Conservation (phyloP, 805 yeast species). For the Candida awuae region DNA sequence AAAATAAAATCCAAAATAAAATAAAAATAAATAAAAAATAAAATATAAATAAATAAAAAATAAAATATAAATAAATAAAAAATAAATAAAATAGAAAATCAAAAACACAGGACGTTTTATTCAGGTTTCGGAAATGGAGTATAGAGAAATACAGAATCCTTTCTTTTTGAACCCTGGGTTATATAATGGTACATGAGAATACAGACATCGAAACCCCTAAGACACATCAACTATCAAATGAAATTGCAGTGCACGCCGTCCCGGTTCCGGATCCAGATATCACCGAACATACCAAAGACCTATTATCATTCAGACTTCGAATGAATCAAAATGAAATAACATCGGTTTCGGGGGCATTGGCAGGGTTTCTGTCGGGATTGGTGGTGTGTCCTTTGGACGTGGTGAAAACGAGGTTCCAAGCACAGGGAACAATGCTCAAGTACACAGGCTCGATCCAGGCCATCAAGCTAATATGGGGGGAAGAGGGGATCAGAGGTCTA, state of each 20-base stretch:
- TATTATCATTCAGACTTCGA: constrained; percentile 11
- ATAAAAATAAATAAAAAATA: no score
- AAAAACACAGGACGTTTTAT: no score
- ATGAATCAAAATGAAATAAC: constrained; percentile 39
- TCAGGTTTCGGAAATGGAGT: no score
- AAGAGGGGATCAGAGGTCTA: constrained; percentile 78
- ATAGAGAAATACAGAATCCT: no score
- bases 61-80: no score
- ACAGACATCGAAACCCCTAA: constrained; percentile 7
- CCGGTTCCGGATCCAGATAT: constrained; percentile 11
- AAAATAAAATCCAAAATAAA: no score
- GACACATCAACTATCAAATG: constrained; percentile 11
- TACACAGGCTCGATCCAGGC: constrained; percentile 61
- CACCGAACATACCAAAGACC: constrained; percentile 12
- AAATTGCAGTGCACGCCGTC: constrained; percentile 13
- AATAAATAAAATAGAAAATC: no score
- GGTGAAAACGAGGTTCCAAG: constrained; percentile 88
- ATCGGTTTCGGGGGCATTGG: constrained; percentile 86
- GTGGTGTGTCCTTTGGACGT: constrained; percentile 94
- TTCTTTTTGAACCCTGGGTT: no score
- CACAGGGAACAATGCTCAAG: constrained; percentile 53
- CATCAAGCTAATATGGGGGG: constrained; percentile 52
- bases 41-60: no score
- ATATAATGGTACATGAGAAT: no score
- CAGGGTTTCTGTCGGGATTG: constrained; percentile 86